phyloP scores from a whole-genome alignment of 495 filamentous ascomycete genomes.

The Trypethelium eluteriae region DNA sequence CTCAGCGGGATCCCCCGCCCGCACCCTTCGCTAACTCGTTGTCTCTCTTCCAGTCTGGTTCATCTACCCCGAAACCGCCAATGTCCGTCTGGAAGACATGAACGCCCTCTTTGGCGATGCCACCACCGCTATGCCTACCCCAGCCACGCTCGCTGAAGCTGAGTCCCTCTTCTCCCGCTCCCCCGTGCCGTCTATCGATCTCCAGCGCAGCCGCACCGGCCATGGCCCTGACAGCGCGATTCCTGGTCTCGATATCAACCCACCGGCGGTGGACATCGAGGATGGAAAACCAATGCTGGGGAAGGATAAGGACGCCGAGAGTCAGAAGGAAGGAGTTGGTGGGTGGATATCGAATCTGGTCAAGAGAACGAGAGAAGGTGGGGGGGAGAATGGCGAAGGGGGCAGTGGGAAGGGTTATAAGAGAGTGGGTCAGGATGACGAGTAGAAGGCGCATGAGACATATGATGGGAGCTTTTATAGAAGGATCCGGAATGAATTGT shows the following conservation, averaged over 20 bases:
- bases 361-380: constrained; percentile 45
- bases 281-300: constrained; percentile 42
- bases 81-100: constrained; percentile 95
- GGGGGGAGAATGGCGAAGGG: constrained; percentile 36
- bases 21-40: not conserved
- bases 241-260: constrained; percentile 65
- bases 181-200: constrained; percentile 70
- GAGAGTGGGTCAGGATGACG: constrained; percentile 58
- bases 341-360: constrained; percentile 66
- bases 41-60: constrained; percentile 67
- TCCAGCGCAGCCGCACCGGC: constrained; percentile 45
- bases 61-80: constrained; percentile 92
- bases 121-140: constrained; percentile 67
- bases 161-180: constrained; percentile 69
- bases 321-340: constrained; percentile 48
- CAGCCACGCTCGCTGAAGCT: constrained; percentile 59
- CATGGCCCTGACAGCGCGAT: constrained; percentile 52
- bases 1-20: constrained; percentile 13
- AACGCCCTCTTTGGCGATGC: constrained; percentile 83
- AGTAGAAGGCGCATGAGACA: constrained; percentile 20
- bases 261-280: constrained; percentile 47
- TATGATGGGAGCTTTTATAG: not conserved
- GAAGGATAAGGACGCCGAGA: constrained; percentile 28
- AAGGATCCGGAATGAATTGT: not conserved
- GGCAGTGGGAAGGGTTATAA: constrained; percentile 52